Base-by-base conservation (phyloP, 495 filamentous ascomycete species). In the Aspergillus diversus region DNA sequence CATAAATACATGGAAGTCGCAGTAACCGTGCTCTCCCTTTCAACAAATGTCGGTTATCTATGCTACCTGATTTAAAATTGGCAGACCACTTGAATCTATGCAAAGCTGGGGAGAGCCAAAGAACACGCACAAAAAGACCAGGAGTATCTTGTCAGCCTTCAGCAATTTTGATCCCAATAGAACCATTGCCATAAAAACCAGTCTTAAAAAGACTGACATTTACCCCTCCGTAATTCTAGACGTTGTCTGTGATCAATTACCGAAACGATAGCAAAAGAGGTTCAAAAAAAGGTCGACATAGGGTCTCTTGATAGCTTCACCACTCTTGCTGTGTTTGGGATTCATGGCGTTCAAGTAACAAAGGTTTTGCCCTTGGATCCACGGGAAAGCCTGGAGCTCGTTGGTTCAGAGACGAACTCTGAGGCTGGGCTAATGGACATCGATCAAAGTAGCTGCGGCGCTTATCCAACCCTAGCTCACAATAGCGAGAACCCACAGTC, bases 391-490 rank as follows among this genome's bases (percentile, higher is more conserved):
- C 47, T 21, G 42, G 46, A 60, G 12, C 5, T 33, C 34, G 5
- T 6, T 27, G 16, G 7, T 39, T 33, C 47, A 51, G 31, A 9
- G 16, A 33, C 11, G 33, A 33, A 16, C 8, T 52, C 60, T 43
- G 56, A 55, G 54, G 32, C 13, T 62, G 39, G 27, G 47, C 43
- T 13, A 42, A 65, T 16, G 64, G 64, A n/a, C 66, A 64, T 17
- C 46, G 59, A 49, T 73, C 67, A 52, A 69, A 73, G 55, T 70
- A 71, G 47, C 69, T 73, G 53, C 65, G 69, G 5, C 55, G 62
- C 21, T 60, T 60, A 33, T 54, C 62, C 33, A 53, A 32, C 12
- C 42, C 50, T 4, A 59, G 43, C n/a, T 68, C 65, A 35, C 54
- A 66, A 37, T 55, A 66, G 12, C n/a, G 34, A 42, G 58, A 31